These are phyloP conservation scores for Fusarium mundagurra DNA, from an alignment of 2,329 filamentous ascomycete genomes.

Conservation along the genomic window DNA sequence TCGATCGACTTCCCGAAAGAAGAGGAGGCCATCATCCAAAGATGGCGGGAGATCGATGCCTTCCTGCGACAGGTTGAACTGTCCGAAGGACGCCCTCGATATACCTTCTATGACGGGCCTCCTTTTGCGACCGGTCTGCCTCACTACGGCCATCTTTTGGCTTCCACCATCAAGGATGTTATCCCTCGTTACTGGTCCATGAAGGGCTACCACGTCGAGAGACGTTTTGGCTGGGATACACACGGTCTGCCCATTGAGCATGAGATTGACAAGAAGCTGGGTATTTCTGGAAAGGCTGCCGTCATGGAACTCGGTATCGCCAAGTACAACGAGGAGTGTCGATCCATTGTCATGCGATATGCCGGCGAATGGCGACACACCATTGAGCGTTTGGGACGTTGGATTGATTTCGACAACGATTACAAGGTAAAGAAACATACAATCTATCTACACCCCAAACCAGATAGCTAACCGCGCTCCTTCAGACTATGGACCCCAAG, in stretches of 20 bases:
- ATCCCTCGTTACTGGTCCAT: conserved; percentile 97
- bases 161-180: conserved; percentile 96
- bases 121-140: conserved; percentile 78
- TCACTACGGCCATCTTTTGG: conserved; percentile 78
- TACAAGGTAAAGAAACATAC: conserved; percentile 72
- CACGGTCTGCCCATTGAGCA: conserved; percentile 96
- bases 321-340: conserved; percentile 91
- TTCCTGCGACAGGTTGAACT: conserved; percentile 88
- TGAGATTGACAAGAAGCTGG: conserved; percentile 96
- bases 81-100: conserved; percentile 81
- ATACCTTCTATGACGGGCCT: conserved; percentile 94
- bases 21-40: conserved; percentile 84
- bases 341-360: conserved; percentile 92
- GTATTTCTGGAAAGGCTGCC: conserved; percentile 86
- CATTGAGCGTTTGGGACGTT: conserved; percentile 88
- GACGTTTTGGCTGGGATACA: conserved; percentile 94
- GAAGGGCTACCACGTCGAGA: conserved; percentile 93
- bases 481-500: conserved; percentile 85
- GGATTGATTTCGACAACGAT: conserved; percentile 98
- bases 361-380: conserved; percentile 87
- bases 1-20: conserved; percentile 93
- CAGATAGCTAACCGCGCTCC: conserved; percentile 11
- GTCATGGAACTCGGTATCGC: conserved; percentile 87
- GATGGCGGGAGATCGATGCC: conserved; percentile 92
- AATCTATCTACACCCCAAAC: too few relatives aligned